Conservation (phyloP, 208 protist genomes). For the Wallacemonas sp. region DNA sequence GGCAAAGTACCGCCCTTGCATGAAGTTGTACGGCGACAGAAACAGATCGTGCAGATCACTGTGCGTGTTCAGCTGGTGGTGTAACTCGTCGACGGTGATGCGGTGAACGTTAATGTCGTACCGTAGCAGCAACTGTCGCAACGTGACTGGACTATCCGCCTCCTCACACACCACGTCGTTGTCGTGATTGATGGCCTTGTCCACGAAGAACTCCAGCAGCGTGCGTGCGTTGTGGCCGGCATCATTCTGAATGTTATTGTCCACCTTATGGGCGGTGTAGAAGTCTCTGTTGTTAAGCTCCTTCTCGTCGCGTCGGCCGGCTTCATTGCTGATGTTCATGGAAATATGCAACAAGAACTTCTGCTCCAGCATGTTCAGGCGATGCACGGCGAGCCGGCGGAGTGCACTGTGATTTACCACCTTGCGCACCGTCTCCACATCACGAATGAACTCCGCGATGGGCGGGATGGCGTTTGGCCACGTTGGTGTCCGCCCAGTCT, state of each 20-base stretch:
- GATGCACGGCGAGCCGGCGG: constrained; percentile 82
- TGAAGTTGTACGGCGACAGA: constrained; percentile 84
- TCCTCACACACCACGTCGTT: constrained; percentile 90
- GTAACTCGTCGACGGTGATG: constrained; percentile 88
- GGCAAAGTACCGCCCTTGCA: constrained; percentile 93
- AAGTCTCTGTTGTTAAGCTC: constrained; percentile 91
- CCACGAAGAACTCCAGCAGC: constrained; percentile 88
- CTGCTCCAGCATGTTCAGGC: constrained; percentile 89
- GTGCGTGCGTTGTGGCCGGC: constrained; percentile 85
- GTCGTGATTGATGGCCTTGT: constrained; percentile 86
- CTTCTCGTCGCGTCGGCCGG: constrained; percentile 75
- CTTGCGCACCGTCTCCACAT: constrained; percentile 66
- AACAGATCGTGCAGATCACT: constrained; percentile 72
- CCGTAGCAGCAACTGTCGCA: constrained; percentile 71
- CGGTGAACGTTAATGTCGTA: constrained; percentile 74
- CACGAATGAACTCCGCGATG: constrained; percentile 83
- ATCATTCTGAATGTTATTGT: constrained; percentile 91
- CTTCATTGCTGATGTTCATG: constrained; percentile 90
- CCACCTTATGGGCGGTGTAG: constrained; percentile 90
- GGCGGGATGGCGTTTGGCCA: constrained; percentile 80
- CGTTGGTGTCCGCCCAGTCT: constrained; percentile 57
- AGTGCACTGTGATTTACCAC: constrained; percentile 54
- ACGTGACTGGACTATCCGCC: constrained; percentile 72
- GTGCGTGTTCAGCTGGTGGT: constrained; percentile 76
- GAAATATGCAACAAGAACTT: constrained; percentile 94